Base-by-base conservation (phyloP, 345 rosid genomes). In the Murraya koenigii region DNA sequence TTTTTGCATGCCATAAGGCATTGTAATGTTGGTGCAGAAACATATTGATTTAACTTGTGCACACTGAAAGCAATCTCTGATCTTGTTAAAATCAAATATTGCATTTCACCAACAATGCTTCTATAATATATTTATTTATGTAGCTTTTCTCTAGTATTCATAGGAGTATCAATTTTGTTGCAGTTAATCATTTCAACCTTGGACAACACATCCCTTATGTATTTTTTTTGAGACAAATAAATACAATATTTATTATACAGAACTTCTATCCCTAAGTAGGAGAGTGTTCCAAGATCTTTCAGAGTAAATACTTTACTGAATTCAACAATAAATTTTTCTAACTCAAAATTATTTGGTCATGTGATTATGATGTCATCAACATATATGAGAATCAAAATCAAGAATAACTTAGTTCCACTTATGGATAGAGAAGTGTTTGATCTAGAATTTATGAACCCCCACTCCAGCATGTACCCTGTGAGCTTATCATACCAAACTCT, bases 281-380 rank as follows among this genome's bases (percentile, higher is more conserved):
- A 20, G 0, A 55, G 26, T 1, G 2, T 0, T 22, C 25, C 25
- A 55, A 55, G 60, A 17, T 22, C 25, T 7, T 55, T 55, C 2
- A 55, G 3, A 6, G 60, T 25, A 55, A 55, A 55, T 0, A 22
- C 0, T 5, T 10, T 22, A 7, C 1, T 8, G 3, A 55, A 22
- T 6, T n/a, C 2, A 7, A 0, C 22, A 7, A 55, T 22, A 2
- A 55, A 55, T 0, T 0, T 2, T 22, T 55, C 26, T 20, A 55
- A 1, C 22, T 7, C 7, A 2, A 1, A 1, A 0, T 0, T 19
- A 22, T 55, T n/a, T 5, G n/a, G n/a, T 2, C 25, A 0, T 5
- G 1, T 55, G 0, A 55, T 7, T 55, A 55, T 1, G 7, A 55
- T 55, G 2, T 22, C 26, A 22, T 55, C 26, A 20, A 7, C 11